These are phyloP conservation scores for Magnaporthiopsis rhizophila DNA, from an alignment of 2,329 filamentous ascomycete genomes.

Conservation along the genomic window DNA sequence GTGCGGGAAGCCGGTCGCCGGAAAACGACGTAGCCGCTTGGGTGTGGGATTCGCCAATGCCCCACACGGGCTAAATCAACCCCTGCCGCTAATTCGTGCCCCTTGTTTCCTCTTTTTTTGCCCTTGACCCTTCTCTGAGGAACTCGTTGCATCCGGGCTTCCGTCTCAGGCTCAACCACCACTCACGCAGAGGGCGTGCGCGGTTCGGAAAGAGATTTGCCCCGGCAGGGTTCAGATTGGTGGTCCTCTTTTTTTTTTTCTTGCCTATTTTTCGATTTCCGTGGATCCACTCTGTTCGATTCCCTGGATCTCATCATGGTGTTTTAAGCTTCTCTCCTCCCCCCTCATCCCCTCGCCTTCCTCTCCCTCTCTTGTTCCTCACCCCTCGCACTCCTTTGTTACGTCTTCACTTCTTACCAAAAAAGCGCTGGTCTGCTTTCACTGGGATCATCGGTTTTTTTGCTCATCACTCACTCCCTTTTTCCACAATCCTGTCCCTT, in stretches of 20 bases:
- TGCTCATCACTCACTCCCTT: slow-evolving; percentile 4
- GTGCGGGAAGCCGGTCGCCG: slow-evolving; percentile 1
- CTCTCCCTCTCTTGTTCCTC: slow-evolving; percentile 13
- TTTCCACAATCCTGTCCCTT: slow-evolving; percentile 8
- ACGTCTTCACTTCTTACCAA: slow-evolving; percentile 23
- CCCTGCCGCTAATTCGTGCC: neutral
- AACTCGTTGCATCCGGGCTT: slow-evolving; percentile 7
- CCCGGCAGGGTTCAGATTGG: neutral
- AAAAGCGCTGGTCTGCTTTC: slow-evolving; percentile 46
- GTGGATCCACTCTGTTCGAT: slow-evolving; percentile 4
- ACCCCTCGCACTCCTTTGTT: slow-evolving; percentile 10
- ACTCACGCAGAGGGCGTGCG: neutral
- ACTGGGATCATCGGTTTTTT: slow-evolving; percentile 25
- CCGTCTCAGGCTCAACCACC: slow-evolving; percentile 1
- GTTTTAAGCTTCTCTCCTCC: slow-evolving; percentile 20
- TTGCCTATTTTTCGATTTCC: neutral
- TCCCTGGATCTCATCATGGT: slow-evolving; percentile 13
- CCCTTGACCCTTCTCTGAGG: neutral
- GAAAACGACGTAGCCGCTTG: slow-evolving; percentile 5
- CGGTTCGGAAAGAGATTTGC: neutral
- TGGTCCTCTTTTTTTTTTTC: slow-evolving; percentile 5
- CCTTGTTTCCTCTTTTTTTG: neutral
- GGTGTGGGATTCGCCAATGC: slow-evolving; percentile 4
- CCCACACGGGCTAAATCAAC: slow-evolving; percentile 5
- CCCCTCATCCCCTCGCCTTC: slow-evolving; percentile 13